phyloP scores from a whole-genome alignment of 2,329 filamentous ascomycete species.

The Nannizzia gypsea region DNA sequence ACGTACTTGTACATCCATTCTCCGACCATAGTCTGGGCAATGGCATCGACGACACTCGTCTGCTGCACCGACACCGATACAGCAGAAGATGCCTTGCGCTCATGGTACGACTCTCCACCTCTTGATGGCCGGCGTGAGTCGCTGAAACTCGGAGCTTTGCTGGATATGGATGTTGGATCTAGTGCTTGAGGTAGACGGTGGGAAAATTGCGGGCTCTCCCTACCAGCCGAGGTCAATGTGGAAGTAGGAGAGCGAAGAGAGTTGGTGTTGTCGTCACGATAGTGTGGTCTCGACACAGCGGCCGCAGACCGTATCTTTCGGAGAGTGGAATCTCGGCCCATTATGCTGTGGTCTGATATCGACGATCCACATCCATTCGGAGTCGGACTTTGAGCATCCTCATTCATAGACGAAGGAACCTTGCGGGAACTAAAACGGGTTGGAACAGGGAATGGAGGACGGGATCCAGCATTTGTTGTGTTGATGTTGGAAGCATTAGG shows the following conservation, averaged over 20 bases:
- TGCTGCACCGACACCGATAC: constrained; percentile 48
- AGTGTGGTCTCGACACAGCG: constrained; percentile 48
- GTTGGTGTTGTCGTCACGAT: not conserved
- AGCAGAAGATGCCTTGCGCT: constrained; percentile 42
- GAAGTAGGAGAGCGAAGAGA: constrained; percentile 38
- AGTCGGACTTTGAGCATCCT: constrained; percentile 68
- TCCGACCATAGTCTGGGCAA: constrained; percentile 95
- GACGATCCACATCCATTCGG: constrained; percentile 43
- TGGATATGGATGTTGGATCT: constrained; percentile 54
- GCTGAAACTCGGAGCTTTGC: constrained; percentile 20
- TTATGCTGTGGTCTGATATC: constrained; percentile 41
- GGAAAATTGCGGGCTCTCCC: constrained; percentile 49
- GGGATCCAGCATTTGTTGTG: constrained; percentile 27
- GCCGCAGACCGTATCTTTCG: constrained; percentile 79
- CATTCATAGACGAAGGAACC: constrained; percentile 55
- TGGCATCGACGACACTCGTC: constrained; percentile 82
- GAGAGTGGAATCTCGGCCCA: constrained; percentile 45
- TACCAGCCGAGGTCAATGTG: constrained; percentile 54
- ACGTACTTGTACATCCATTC: constrained; percentile 50
- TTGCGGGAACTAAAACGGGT: constrained; percentile 76
- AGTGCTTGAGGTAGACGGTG: constrained; percentile 57
- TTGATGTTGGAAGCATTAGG: constrained; percentile 37
- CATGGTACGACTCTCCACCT: constrained; percentile 19
- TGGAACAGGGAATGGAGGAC: constrained; percentile 84
- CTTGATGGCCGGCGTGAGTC: constrained; percentile 20